phyloP scores from a whole-genome alignment of 2,329 filamentous ascomycete genomes.

The Ustilaginoidea virens region DNA sequence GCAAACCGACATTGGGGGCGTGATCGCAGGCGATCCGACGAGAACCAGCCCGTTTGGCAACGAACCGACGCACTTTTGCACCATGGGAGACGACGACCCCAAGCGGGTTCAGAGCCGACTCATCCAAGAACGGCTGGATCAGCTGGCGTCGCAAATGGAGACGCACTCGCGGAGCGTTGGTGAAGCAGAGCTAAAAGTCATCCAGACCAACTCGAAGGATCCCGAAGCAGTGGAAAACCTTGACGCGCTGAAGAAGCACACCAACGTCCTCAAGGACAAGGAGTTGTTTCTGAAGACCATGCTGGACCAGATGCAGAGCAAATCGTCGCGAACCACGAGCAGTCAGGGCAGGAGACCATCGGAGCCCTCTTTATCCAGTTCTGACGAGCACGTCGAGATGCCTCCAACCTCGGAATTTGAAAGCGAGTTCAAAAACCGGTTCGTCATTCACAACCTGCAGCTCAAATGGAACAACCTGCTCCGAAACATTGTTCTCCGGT shows the following conservation, averaged over 20 bases:
- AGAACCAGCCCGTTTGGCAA: constrained; percentile 82
- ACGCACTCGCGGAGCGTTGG: constrained; percentile 58
- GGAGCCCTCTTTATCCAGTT: constrained; percentile 16
- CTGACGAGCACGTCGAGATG: constrained; percentile 39
- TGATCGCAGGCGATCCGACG: constrained; percentile 65
- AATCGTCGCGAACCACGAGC: constrained; percentile 15
- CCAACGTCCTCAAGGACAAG: constrained; percentile 40
- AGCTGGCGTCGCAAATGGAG: constrained; percentile 63
- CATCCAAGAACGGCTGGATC: constrained; percentile 64
- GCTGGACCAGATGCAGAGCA: constrained; percentile 31
- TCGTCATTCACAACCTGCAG: constrained; percentile 95
- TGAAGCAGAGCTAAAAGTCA: constrained; percentile 57
- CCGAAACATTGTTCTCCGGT: constrained; percentile 89
- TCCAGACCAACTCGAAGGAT: constrained; percentile 33
- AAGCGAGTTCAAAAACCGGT: constrained; percentile 94
- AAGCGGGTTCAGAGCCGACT: constrained; percentile 76
- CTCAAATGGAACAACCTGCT: constrained; percentile 97
- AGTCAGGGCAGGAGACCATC: constrained; percentile 15
- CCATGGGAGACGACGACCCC: constrained; percentile 88
- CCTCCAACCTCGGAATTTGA: constrained; percentile 66
- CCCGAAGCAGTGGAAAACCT: constrained; percentile 38
- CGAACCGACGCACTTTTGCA: constrained; percentile 86
- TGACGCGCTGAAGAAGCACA: constrained; percentile 42
- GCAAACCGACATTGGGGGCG: constrained; percentile 80
- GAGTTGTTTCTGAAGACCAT: constrained; percentile 43